Evolutionary conservation across 1,139 yeast genomes (phyloP).

Genomic region (Nakaseomyces bracarensis): DNA sequence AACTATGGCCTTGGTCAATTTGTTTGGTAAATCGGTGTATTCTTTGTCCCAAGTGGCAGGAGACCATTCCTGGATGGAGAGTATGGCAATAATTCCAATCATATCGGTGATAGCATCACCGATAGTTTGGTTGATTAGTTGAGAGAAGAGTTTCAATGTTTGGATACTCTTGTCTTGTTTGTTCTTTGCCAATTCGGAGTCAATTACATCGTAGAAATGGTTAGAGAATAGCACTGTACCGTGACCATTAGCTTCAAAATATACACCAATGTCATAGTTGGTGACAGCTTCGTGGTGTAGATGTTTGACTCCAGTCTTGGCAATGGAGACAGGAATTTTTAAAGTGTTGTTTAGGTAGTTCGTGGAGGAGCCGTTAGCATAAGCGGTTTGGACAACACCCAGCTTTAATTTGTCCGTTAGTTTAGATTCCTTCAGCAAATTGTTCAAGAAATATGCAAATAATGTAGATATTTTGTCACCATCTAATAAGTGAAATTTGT

Average conservation of each 20-base stretch:
- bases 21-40: conserved; percentile 81
- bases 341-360: conserved; percentile 54
- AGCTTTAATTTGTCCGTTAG: conserved; percentile 39
- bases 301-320: conserved; percentile 95
- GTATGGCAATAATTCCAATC: conserved; percentile 62
- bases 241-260: conserved; percentile 99
- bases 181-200: conserved; percentile 31
- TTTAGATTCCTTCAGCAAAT: conserved; percentile 40
- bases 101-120: conserved; percentile 95
- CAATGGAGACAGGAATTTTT: conserved; percentile 73
- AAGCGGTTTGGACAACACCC: conserved; percentile 96
- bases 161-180: conserved; percentile 39
- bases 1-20: conserved; percentile 71
- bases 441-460: conserved; percentile 59
- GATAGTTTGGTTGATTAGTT: conserved; percentile 86
- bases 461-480: conserved; percentile 92
- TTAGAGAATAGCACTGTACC: conserved; percentile 85
- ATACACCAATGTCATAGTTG: conserved; percentile 80
- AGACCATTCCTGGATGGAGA: conserved; percentile 46
- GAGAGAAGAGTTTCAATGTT: conserved; percentile 49
- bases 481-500: conserved; percentile 62
- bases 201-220: conserved; percentile 37
- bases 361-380: conserved; percentile 92
- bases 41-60: conserved; percentile 70
- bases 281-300: conserved; percentile 83